A percentile compares a stretch with the other conserved stretches of the same genome.
Evolutionary conservation across 1,284 basidiomycete genomes (phyloP).

Genomic region (Microbotryum scabiosae): DNA sequence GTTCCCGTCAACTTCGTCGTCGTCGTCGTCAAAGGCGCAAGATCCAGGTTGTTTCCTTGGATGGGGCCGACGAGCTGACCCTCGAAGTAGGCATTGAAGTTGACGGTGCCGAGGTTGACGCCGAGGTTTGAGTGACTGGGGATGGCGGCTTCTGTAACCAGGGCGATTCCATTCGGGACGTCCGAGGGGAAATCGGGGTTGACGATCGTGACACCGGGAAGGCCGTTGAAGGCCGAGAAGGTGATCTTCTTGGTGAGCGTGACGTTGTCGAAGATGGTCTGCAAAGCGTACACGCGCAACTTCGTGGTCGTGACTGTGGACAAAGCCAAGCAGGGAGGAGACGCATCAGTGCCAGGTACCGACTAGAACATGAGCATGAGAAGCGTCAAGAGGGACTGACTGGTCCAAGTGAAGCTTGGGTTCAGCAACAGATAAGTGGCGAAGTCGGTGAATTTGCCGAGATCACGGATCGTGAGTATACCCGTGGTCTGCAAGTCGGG

Average conservation of each 20-base stretch:
- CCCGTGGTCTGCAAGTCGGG: conserved; percentile 51
- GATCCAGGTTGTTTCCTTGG: conserved; percentile 44
- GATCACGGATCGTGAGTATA: conserved; percentile 11
- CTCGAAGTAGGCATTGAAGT: conserved; percentile 56
- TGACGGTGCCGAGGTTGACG: conserved; percentile 61
- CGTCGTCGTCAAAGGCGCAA: conserved; percentile 50
- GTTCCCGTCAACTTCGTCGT: conserved; percentile 53
- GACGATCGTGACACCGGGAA: conserved; percentile 48
- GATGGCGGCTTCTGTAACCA: conserved; percentile 58
- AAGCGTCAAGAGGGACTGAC: not conserved
- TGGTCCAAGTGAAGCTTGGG: conserved; percentile 59
- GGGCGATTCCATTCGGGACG: conserved; percentile 54
- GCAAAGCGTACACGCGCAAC: conserved; percentile 57
- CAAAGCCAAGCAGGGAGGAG: conserved; percentile 40
- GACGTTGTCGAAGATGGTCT: conserved; percentile 61
- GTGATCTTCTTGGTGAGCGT: conserved; percentile 55
- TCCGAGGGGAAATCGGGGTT: conserved; percentile 48
- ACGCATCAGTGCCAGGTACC: not conserved
- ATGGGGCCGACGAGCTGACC: conserved; percentile 38
- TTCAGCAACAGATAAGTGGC: conserved; percentile 60
- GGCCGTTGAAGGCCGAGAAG: conserved; percentile 54
- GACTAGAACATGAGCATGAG: not conserved
- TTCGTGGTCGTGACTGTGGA: conserved; percentile 54
- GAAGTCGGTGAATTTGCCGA: conserved; percentile 53
- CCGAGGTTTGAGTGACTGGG: conserved; percentile 61